phyloP scores from a whole-genome alignment of 2,329 filamentous ascomycete genomes.

The Beauveria bassiana region DNA sequence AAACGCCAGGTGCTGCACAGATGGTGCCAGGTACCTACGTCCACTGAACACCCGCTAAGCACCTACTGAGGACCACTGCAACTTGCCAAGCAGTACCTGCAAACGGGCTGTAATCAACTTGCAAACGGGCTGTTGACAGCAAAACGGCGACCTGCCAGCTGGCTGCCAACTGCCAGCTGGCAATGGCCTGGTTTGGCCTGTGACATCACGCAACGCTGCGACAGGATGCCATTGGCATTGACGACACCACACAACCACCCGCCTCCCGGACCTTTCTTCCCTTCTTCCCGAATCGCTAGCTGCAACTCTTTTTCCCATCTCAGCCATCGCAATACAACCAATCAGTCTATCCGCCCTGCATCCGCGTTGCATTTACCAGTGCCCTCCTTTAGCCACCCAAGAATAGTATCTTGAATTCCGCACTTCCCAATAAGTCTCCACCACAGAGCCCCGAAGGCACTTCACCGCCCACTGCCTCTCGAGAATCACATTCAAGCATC shows the following conservation, averaged over 20 bases:
- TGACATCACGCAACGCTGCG: neutral
- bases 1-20: neutral
- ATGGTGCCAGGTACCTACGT: neutral
- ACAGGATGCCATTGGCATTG: neutral
- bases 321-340: neutral
- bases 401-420: neutral
- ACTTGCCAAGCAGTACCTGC: neutral
- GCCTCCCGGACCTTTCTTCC: neutral
- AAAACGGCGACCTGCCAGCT: neutral
- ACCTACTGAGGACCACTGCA: neutral
- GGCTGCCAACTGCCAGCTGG: neutral
- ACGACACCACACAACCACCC: neutral
- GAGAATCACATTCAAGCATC: neutral
- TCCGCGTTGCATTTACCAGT: neutral
- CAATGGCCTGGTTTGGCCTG: neutral
- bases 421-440: neutral
- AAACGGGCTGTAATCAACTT: neutral
- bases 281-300: neutral
- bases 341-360: neutral
- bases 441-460: neutral
- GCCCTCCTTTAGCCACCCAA: neutral
- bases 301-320: conserved; percentile 1
- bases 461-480: neutral
- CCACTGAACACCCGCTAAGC: neutral
- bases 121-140: neutral